Evolutionary conservation across 2,329 filamentous ascomycete species (phyloP), one percentile per base, ranked within the genome.

Genomic region (Penicillium verrucosum): DNA sequence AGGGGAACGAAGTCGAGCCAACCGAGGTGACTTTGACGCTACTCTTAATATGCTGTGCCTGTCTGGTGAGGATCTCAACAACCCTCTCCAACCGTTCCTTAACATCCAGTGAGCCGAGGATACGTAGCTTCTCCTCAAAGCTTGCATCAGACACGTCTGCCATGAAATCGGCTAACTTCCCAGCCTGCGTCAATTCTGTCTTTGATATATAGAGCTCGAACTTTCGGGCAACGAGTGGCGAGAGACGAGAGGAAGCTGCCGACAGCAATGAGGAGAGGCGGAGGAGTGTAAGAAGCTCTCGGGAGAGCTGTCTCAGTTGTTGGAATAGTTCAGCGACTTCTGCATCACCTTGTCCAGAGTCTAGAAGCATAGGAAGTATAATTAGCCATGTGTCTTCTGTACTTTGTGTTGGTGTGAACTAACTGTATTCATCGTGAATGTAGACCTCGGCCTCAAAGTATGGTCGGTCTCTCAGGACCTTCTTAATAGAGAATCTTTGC

Each of bases 151-250:
- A 85, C 25, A 97, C 84, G 70, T 96, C 96, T 38, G 91, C 88
- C 91, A 99, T 97, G 72, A 97, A 97, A 72, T 99, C 94, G 7
- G 94, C 93, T 10, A 99, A 81, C 9, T 86, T 79, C 2, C 93
- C 93, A 1, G 92, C 92, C 64, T 97, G 92, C 41, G 85, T 81
- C 49, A 94, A 73, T 57, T 91, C 87, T 70, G 94, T 95, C 72
- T 88, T 86, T 32, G 86, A 82, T 61, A 99, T 96, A 73, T 91
- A 94, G 51, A 92, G 77, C 68, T 97, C 92, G 42, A 99, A 84
- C 51, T 92, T 85, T 49, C 92, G 85, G 0, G 91, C 91, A 51
- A 97, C 82, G n/a, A 93, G 78, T 0, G 93, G 92, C 4, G 92
- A 92, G 16, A 97, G 78, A 4, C 82, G 82, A 0, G 85, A 82